Evolutionary conservation across 1,139 yeast species (phyloP), one percentile per base, ranked within the genome.

Genomic region (Yamadazyma epiphylla): DNA sequence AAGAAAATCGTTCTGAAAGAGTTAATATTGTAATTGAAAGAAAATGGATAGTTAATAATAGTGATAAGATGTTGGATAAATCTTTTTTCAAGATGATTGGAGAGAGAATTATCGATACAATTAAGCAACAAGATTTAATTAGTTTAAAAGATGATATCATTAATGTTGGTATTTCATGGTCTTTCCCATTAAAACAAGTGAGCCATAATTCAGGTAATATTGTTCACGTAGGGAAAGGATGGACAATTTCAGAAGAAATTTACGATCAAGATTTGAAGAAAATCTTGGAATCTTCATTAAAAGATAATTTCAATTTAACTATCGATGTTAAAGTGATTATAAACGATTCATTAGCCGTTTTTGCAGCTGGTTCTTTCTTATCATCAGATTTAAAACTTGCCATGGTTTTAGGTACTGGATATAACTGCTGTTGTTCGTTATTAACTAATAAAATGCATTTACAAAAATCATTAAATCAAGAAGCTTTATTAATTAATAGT

Each of bases 81-180:
- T 44, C 47, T 4, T 73, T 73, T 41, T 73, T 74, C 51, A 47
- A 49, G 26, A 57, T 55, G 49, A 59, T 74, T 16, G 70, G 65
- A 4, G 39, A 45, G 10, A 58, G 58, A 28, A 58, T 70, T 19
- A 30, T 38, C 7, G 61, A 60, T 24, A 57, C 61, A 11, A 43
- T 71, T 13, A 24, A 36, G 2, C 28, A 33, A 12, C 72, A 68
- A 43, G 15, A 34, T 10, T 45, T 55, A 9, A 48, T 64, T 11
- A 36, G 25, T 4, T 3, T 33, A 13, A 20, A 27, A 5, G 39
- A 39, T 10, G 33, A 37, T 4, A 26, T 38, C 2, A 58, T 74
- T 19, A 55, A 57, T 21, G 57, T 70, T 3, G 80, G 79, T 4
- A 54, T 74, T 26, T 65, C 77, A n/a, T 75, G 81, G 80, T 70